phyloP scores from a whole-genome alignment of 768 basidiomycete genomes.

The Mycena amicta region DNA sequence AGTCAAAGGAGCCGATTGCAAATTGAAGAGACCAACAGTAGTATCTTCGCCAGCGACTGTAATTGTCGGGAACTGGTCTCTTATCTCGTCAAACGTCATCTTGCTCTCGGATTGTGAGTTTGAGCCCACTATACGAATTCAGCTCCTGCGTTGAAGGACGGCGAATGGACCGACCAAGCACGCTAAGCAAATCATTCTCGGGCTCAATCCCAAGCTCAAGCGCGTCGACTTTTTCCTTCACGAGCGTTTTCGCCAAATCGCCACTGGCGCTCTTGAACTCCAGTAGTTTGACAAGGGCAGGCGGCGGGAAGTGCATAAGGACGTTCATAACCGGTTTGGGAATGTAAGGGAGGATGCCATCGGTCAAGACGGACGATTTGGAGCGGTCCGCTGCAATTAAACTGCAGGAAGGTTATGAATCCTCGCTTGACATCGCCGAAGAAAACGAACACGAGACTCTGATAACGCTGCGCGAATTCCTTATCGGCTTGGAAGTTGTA shows the following conservation, averaged over 20 bases:
- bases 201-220: conserved; percentile 18
- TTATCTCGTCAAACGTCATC: conserved; percentile 17
- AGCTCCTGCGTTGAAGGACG: not conserved
- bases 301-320: conserved; percentile 13
- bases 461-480: conserved; percentile 17
- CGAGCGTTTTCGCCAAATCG: conserved; percentile 10
- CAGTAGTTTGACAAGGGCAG: conserved; percentile 13
- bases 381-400: conserved; percentile 21
- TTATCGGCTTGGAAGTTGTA: conserved; percentile 23
- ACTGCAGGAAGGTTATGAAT: conserved; percentile 1
- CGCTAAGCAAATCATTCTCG: conserved; percentile 18
- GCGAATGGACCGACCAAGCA: conserved; percentile 5
- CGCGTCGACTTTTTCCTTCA: conserved; percentile 18
- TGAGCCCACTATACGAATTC: conserved; percentile 6
- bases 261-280: conserved; percentile 20
- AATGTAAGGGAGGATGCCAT: conserved; percentile 20
- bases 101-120: conserved; percentile 16
- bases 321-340: conserved; percentile 12
- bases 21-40: conserved; percentile 7
- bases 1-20: not conserved
- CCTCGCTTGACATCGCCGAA: not conserved
- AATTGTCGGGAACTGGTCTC: conserved; percentile 19
- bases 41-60: conserved; percentile 20
- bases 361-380: conserved; percentile 12
- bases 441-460: conserved; percentile 16